Percentiles rank a stretch among this genome's conserved stretches.
Evolutionary conservation across 2,329 filamentous ascomycete species (phyloP).

Genomic region (Pyrenophora tritici-repentis): DNA sequence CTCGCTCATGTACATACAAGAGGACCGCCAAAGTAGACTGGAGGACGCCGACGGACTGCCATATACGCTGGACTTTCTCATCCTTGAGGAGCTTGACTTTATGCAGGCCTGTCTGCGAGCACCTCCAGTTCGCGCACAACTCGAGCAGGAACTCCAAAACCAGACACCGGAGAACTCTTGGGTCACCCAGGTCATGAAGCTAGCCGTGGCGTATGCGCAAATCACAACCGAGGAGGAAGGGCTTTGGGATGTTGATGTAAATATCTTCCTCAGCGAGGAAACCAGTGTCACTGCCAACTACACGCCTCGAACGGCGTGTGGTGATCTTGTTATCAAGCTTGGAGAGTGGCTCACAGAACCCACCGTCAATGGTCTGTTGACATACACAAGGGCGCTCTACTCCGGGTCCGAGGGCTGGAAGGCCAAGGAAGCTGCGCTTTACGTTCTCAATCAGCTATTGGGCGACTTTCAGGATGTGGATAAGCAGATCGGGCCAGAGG

Average conservation of each 20-base stretch:
- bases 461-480: slow-evolving; percentile 81
- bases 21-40: slow-evolving; percentile 82
- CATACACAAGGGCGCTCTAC: slow-evolving; percentile 77
- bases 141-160: slow-evolving; percentile 74
- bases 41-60: slow-evolving; percentile 91
- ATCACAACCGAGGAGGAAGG: slow-evolving; percentile 93
- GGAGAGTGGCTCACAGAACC: slow-evolving; percentile 83
- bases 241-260: slow-evolving; percentile 95
- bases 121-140: slow-evolving; percentile 82
- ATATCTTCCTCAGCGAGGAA: slow-evolving; percentile 93
- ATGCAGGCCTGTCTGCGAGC: slow-evolving; percentile 89
- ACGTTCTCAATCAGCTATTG: slow-evolving; percentile 81
- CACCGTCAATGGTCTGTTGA: slow-evolving; percentile 77
- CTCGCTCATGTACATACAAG: slow-evolving; percentile 81
- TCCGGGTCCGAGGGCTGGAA: slow-evolving; percentile 62
- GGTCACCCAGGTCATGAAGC: slow-evolving; percentile 85
- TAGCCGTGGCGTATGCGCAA: slow-evolving; percentile 82
- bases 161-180: slow-evolving; percentile 66
- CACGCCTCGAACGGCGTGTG: slow-evolving; percentile 88
- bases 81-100: slow-evolving; percentile 93
- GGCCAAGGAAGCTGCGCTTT: slow-evolving; percentile 79
- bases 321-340: slow-evolving; percentile 88
- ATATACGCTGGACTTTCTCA: slow-evolving; percentile 90
- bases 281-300: slow-evolving; percentile 95
- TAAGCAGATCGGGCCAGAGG: slow-evolving; percentile 69